A percentile compares a stretch with the other conserved stretches of the same genome.
phyloP scores from a whole-genome alignment of 2,329 filamentous ascomycete genomes.

The Stachybotrys chartarum region DNA sequence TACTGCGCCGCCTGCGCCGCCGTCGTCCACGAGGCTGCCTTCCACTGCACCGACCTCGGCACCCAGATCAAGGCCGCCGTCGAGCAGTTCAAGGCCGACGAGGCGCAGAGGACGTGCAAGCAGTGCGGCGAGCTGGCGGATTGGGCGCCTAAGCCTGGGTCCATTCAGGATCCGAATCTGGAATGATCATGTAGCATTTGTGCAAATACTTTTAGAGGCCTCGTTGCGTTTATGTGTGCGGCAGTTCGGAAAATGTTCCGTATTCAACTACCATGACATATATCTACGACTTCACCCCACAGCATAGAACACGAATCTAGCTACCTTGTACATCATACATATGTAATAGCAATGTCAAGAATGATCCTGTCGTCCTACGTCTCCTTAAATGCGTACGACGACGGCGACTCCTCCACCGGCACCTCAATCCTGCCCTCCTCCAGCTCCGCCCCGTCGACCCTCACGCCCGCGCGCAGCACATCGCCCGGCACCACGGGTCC shows the following conservation, averaged over 20 bases:
- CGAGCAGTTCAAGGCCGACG: conserved; percentile 64
- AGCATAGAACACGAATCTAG: background rate
- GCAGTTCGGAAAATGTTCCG: background rate
- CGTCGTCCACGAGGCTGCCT: conserved; percentile 77
- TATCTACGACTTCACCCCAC: background rate
- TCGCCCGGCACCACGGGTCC: conserved; percentile 81
- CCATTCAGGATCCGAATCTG: conserved; percentile 53
- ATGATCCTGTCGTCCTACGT: conserved; percentile 39
- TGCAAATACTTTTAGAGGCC: background rate
- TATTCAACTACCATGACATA: background rate
- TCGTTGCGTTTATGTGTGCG: background rate
- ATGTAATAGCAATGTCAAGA: background rate
- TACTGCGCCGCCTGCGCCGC: conserved; percentile 69
- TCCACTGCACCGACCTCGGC: conserved; percentile 84
- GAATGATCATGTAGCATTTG: conserved; percentile 8
- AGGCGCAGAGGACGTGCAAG: conserved; percentile 65
- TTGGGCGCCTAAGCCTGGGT: conserved; percentile 54
- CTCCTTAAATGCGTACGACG: conserved; percentile 70
- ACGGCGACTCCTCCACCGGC: conserved; percentile 68
- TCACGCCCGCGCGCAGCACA: conserved; percentile 76
- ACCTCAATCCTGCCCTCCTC: conserved; percentile 83
- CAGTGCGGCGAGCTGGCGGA: conserved; percentile 72
- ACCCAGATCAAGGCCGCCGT: conserved; percentile 93
- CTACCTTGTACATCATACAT: background rate
- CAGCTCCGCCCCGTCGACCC: conserved; percentile 72